Percentiles rank a stretch among this genome's conserved stretches.
phyloP scores from a whole-genome alignment of 169 alveolate genomes.

The Cryptosporidium parvum region DNA sequence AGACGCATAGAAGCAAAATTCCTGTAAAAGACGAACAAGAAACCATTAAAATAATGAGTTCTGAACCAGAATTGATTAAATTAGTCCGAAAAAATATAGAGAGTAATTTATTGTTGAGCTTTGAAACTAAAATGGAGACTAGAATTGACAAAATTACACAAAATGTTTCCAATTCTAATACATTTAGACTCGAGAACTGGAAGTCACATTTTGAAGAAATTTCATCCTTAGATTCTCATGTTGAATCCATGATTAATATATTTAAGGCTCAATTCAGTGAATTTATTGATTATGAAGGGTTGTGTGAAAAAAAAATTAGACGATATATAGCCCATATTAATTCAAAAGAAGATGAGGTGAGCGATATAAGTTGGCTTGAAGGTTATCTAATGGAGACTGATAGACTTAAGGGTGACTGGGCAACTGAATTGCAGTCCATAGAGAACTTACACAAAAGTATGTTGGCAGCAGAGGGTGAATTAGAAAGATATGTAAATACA shows the following conservation, averaged over 20 bases:
- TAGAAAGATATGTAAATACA: slow-evolving; percentile 47
- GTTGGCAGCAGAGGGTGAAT: slow-evolving; percentile 32
- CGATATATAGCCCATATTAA: slow-evolving; percentile 15
- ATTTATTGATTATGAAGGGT: slow-evolving; percentile 19
- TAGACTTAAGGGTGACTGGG: slow-evolving; percentile 48
- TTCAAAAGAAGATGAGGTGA: background rate
- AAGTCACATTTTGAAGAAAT: slow-evolving; percentile 41
- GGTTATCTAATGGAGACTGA: slow-evolving; percentile 64
- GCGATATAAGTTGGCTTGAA: slow-evolving; percentile 7
- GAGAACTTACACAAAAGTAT: slow-evolving; percentile 19
- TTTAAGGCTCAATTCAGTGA: slow-evolving; percentile 32
- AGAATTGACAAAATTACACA: slow-evolving; percentile 24
- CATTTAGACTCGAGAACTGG: slow-evolving; percentile 45
- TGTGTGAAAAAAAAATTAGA: slow-evolving; percentile 31
- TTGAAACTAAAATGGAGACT: slow-evolving; percentile 11
- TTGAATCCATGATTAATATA: slow-evolving; percentile 10
- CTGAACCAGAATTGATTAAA: slow-evolving; percentile 21
- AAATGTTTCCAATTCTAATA: background rate
- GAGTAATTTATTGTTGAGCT: background rate
- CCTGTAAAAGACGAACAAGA: background rate
- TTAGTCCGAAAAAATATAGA: slow-evolving; percentile 10
- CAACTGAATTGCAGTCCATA: slow-evolving; percentile 38
- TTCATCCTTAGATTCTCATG: slow-evolving; percentile 22
- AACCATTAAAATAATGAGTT: background rate
- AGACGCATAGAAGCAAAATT: background rate